Evolutionary conservation across 176 grass and related monocot species (phyloP).

Genomic region (Phyllostachys edulis): DNA sequence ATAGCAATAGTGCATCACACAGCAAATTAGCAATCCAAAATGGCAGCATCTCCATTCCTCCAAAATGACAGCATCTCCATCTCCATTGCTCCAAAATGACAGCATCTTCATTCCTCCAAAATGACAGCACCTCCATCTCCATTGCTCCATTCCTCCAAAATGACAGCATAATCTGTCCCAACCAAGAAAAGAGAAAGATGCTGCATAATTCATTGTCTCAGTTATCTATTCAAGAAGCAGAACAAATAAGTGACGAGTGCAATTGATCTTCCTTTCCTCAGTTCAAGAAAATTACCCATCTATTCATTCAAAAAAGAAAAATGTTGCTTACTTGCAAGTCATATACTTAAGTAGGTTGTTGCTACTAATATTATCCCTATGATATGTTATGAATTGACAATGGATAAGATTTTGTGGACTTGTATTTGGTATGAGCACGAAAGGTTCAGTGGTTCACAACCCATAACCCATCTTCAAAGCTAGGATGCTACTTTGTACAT

Average conservation of each 20-base stretch:
- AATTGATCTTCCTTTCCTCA: slow-evolving; percentile 14
- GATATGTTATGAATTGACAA: neutral
- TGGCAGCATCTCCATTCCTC: too few relatives aligned
- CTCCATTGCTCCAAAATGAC: too few relatives aligned
- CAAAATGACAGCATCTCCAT: too few relatives aligned
- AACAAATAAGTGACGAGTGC: neutral
- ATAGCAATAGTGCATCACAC: too few relatives aligned
- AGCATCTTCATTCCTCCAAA: too few relatives aligned
- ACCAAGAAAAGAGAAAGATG: neutral
- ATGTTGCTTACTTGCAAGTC: neutral
- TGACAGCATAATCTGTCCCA: too few relatives aligned
- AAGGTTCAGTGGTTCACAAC: neutral
- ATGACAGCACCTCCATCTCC: too few relatives aligned
- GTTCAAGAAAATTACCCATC: neutral
- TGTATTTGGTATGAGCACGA: slow-evolving; percentile 20
- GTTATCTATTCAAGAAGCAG: neutral
- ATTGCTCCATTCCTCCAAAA: too few relatives aligned
- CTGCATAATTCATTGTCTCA: slow-evolving; percentile 11
- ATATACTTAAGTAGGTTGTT: slow-evolving; percentile 21
- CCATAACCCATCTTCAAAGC: neutral
- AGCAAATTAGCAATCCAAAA: too few relatives aligned
- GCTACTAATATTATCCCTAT: neutral
- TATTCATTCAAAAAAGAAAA: neutral
- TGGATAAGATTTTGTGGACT: neutral
- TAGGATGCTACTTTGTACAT: neutral